Conservation (phyloP, 2,329 filamentous ascomycete species). For the Venturia carpophila region DNA sequence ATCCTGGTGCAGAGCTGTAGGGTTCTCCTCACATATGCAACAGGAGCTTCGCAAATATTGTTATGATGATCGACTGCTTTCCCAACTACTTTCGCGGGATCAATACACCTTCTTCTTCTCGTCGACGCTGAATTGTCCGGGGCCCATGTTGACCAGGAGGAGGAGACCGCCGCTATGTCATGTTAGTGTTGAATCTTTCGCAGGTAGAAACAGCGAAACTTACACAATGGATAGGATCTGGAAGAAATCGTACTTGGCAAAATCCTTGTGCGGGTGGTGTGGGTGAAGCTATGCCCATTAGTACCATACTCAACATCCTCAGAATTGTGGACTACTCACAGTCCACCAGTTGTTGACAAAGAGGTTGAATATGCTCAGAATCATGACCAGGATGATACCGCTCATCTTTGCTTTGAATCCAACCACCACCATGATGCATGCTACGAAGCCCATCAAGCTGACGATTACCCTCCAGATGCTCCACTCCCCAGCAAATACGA, state of each 20-base stretch:
- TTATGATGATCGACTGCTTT: background rate
- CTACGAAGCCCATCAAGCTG: conserved; percentile 75
- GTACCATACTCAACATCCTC: conserved; percentile 4
- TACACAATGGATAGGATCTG: conserved; percentile 97
- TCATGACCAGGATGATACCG: conserved; percentile 87
- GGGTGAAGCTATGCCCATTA: conserved; percentile 66
- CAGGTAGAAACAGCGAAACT: conserved; percentile 28
- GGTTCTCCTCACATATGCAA: background rate
- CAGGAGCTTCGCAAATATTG: background rate
- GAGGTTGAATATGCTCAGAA: conserved; percentile 93
- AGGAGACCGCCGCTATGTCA: conserved; percentile 68
- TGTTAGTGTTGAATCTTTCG: conserved; percentile 23
- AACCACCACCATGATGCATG: conserved; percentile 97
- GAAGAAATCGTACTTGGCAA: conserved; percentile 99
- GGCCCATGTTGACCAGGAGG: conserved; percentile 96
- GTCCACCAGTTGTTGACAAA: conserved; percentile 99
- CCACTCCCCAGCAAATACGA: conserved; percentile 94
- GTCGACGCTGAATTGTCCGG: conserved; percentile 94
- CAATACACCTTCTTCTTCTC: conserved; percentile 99
- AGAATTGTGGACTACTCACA: conserved; percentile 48
- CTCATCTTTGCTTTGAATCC: conserved; percentile 99
- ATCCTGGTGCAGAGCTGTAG: background rate
- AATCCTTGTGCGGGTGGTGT: conserved; percentile 98
- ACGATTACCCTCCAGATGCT: conserved; percentile 79
- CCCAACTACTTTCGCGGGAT: background rate